A percentile compares a stretch with the other conserved stretches of the same genome.
Evolutionary conservation across 805 yeast species (phyloP).

Genomic region (Komagataella ulmi): DNA sequence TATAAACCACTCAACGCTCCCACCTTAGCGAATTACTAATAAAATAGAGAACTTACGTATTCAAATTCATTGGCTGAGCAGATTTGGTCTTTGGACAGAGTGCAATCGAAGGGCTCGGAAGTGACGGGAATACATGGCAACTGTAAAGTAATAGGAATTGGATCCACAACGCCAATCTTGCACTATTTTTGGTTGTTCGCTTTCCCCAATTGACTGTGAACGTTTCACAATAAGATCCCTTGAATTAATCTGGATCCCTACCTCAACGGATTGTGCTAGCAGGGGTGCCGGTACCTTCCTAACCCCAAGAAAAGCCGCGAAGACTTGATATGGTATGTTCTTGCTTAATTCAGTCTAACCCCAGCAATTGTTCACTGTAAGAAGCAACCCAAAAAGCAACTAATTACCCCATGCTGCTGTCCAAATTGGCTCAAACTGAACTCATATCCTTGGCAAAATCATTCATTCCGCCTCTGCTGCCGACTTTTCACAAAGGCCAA

Average conservation of each 20-base stretch:
- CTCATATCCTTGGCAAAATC: conserved; percentile 34
- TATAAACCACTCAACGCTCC: background rate
- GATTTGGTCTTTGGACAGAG: background rate
- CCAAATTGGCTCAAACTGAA: conserved; percentile 15
- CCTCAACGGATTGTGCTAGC: background rate
- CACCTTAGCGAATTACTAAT: background rate
- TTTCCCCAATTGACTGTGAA: background rate
- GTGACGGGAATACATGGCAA: background rate
- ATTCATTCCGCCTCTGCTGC: conserved; percentile 65
- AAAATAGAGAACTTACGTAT: background rate
- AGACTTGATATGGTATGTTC: background rate
- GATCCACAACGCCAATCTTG: background rate
- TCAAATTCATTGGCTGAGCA: background rate
- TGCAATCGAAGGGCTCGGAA: background rate
- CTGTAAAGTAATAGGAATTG: too few relatives aligned
- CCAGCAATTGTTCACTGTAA: background rate
- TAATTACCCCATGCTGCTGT: background rate
- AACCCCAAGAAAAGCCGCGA: background rate
- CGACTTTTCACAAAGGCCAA: conserved; percentile 79
- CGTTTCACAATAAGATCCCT: background rate
- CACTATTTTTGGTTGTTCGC: background rate
- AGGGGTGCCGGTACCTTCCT: background rate
- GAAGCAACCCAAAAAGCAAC: background rate
- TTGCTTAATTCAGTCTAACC: background rate
- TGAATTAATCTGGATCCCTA: background rate